These are phyloP conservation scores for Funneliformis geosporum DNA, from an alignment of 192 early-diverging fungal species.

Conservation along the genomic window DNA sequence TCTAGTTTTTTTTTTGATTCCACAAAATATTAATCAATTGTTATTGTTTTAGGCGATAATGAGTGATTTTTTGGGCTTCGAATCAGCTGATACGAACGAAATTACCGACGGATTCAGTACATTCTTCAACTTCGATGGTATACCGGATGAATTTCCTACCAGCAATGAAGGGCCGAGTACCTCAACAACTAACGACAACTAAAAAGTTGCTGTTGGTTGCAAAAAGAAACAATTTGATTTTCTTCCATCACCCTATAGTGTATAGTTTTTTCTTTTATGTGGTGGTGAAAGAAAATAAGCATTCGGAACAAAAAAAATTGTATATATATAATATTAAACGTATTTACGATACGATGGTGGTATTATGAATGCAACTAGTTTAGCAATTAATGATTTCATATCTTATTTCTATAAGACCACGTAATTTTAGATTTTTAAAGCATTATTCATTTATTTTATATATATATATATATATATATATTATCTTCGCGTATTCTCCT, in stretches of 20 bases:
- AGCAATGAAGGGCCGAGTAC: background rate
- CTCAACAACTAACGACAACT: background rate
- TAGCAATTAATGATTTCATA: background rate
- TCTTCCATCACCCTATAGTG: background rate
- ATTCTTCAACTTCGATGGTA: background rate
- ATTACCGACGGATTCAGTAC: background rate
- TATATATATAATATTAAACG: no score
- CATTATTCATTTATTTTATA: background rate
- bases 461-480: background rate
- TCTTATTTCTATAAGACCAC: background rate
- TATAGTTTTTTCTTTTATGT: background rate
- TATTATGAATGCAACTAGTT: no score
- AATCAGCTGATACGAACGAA: background rate
- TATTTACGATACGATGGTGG: background rate
- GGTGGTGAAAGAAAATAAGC: background rate
- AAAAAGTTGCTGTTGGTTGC: background rate
- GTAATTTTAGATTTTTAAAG: no score
- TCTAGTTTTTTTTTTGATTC: background rate
- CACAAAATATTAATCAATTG: background rate
- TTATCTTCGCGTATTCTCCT: background rate
- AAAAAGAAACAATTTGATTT: slow-evolving; percentile 1
- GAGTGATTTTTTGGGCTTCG: background rate
- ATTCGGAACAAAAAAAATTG: no score
- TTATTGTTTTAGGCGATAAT: background rate
- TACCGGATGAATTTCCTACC: background rate